These are phyloP conservation scores for Aciculosporium take DNA, from an alignment of 2,329 filamentous ascomycete species.

Conservation along the genomic window DNA sequence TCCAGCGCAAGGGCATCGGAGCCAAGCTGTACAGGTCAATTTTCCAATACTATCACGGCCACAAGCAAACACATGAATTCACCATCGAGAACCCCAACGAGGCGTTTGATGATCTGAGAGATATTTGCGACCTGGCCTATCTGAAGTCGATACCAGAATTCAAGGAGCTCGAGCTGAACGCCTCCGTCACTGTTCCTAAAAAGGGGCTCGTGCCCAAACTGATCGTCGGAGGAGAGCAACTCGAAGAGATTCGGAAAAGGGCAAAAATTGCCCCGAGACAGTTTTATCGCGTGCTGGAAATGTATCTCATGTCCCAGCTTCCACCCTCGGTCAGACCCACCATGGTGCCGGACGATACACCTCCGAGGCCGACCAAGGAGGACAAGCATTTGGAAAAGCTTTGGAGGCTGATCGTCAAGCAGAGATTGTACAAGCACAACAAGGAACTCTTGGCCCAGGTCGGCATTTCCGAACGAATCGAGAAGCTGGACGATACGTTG, in stretches of 20 bases:
- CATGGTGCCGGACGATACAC: slow-evolving; percentile 28
- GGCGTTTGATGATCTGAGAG: slow-evolving; percentile 66
- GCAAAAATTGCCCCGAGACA: slow-evolving; percentile 66
- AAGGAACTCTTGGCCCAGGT: slow-evolving; percentile 56
- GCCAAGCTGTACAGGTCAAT: slow-evolving; percentile 69
- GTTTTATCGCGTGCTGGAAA: slow-evolving; percentile 60
- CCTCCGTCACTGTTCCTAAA: slow-evolving; percentile 31
- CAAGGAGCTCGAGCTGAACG: slow-evolving; percentile 39
- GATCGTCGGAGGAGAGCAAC: slow-evolving; percentile 43
- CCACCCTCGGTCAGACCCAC: slow-evolving; percentile 41
- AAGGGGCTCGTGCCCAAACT: slow-evolving; percentile 31
- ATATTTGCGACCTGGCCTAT: slow-evolving; percentile 56
- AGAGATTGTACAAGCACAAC: slow-evolving; percentile 63
- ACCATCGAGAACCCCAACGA: slow-evolving; percentile 92
- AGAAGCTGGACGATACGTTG: slow-evolving; percentile 58
- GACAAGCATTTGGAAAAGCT: slow-evolving; percentile 51
- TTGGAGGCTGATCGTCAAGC: slow-evolving; percentile 65
- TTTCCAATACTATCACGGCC: slow-evolving; percentile 52
- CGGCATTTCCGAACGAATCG: slow-evolving; percentile 50
- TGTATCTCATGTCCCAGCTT: slow-evolving; percentile 53
- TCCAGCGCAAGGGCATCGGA: slow-evolving; percentile 69
- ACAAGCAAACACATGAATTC: slow-evolving; percentile 61
- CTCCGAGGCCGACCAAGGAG: slow-evolving; percentile 31
- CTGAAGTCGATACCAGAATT: slow-evolving; percentile 48
- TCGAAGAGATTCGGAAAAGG: slow-evolving; percentile 42